phyloP scores from a whole-genome alignment of 345 rosid genomes.

The Geranium rotundifolium region DNA sequence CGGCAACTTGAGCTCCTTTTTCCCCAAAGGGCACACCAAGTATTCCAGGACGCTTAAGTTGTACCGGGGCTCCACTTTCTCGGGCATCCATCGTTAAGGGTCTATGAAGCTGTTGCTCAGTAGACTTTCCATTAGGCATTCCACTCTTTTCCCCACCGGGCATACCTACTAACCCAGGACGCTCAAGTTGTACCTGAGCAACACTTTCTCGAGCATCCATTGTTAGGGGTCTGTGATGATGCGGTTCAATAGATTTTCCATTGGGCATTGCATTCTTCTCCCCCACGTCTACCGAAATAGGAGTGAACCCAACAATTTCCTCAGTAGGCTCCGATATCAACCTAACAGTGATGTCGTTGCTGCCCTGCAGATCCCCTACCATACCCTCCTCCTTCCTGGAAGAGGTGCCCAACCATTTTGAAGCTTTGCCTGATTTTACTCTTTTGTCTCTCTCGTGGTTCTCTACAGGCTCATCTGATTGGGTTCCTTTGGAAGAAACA shows the following conservation, averaged over 20 bases:
- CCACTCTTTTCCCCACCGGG: slow-evolving; percentile 10
- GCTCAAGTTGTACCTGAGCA: neutral
- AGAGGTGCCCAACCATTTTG: neutral
- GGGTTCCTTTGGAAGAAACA: neutral
- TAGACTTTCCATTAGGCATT: no score
- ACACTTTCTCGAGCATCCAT: neutral
- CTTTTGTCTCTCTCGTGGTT: neutral
- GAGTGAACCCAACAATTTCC: neutral
- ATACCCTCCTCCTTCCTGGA: neutral
- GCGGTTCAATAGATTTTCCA: neutral
- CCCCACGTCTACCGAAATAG: neutral
- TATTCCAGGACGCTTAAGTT: neutral
- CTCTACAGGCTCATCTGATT: neutral
- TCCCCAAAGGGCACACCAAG: slow-evolving; percentile 9
- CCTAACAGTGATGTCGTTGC: neutral
- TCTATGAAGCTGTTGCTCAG: no score
- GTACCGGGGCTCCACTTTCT: no score
- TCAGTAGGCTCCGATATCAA: neutral
- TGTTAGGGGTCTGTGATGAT: neutral
- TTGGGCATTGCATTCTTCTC: neutral
- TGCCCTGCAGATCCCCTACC: neutral
- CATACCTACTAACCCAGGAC: neutral
- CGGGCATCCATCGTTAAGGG: no score
- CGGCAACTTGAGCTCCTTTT: slow-evolving; percentile 18
- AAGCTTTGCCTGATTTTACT: neutral